These are phyloP conservation scores for Yamadazyma ubonensis DNA, from an alignment of 805 yeast species.

Conservation along the genomic window DNA sequence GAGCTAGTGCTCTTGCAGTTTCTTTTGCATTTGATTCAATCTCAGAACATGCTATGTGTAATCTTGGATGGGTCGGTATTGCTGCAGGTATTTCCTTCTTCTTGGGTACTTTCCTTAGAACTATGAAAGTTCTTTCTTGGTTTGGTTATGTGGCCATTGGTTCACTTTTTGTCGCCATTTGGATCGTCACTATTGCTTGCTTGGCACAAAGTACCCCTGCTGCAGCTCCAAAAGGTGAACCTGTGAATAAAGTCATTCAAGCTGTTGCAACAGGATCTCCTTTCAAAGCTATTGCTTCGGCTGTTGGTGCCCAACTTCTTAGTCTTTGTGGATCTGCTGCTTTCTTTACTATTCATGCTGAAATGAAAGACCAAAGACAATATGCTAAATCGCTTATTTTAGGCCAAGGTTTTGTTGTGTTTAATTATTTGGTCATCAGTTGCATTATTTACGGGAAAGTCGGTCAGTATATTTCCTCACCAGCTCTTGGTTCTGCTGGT, in stretches of 20 bases:
- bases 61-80: constrained; percentile 10
- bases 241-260: constrained; percentile 9
- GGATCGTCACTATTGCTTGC: constrained; percentile 15
- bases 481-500: constrained; percentile 16
- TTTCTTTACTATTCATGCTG: constrained; percentile 14
- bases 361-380: constrained; percentile 14
- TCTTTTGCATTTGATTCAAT: constrained; percentile 13
- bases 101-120: constrained; percentile 8
- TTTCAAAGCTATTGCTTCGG: constrained; percentile 9
- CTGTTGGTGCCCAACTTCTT: constrained; percentile 13
- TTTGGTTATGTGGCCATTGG: constrained; percentile 11
- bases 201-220: constrained; percentile 12
- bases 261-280: constrained; percentile 4
- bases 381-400: constrained; percentile 11
- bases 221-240: constrained; percentile 9
- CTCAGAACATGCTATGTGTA: constrained; percentile 11
- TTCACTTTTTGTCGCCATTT: constrained; percentile 8
- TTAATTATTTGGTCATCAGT: constrained; percentile 12
- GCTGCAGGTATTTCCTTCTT: constrained; percentile 11
- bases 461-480: constrained; percentile 13
- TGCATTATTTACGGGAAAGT: constrained; percentile 13
- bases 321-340: constrained; percentile 14
- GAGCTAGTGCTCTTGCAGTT: constrained; percentile 10
- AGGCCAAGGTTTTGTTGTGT: constrained; percentile 15
- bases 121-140: constrained; percentile 13